These are phyloP conservation scores for Uromyces viciae-fabae DNA, from an alignment of 1,284 basidiomycete species.

Conservation along the genomic window DNA sequence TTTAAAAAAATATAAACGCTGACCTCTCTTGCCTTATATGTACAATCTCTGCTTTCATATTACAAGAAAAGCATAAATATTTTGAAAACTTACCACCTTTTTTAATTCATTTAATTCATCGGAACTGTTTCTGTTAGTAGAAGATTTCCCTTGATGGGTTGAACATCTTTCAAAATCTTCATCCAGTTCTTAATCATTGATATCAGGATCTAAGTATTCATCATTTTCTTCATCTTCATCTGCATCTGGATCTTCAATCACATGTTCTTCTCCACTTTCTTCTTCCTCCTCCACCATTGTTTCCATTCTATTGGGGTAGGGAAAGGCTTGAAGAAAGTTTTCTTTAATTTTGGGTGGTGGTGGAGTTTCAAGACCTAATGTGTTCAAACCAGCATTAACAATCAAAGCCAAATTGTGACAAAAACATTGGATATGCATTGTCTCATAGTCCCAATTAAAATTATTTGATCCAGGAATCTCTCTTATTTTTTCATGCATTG, in stretches of 20 bases:
- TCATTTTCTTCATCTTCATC: not conserved
- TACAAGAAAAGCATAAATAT: slow-evolving; percentile 1
- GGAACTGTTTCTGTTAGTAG: not conserved
- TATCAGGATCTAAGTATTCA: no score
- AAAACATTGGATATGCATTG: not conserved
- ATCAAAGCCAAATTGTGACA: slow-evolving; percentile 5
- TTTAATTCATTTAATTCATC: not conserved
- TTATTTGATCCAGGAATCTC: not conserved
- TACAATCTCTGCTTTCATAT: not conserved
- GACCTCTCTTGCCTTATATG: slow-evolving; percentile 20
- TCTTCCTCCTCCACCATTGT: not conserved
- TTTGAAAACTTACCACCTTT: not conserved
- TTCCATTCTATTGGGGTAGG: not conserved
- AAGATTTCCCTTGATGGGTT: not conserved
- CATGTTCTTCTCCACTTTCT: not conserved
- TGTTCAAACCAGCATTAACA: slow-evolving; percentile 1
- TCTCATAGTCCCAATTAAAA: not conserved
- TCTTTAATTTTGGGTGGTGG: not conserved
- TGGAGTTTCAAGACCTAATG: not conserved
- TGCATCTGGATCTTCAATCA: not conserved
- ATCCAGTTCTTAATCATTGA: not conserved
- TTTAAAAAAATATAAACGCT: not conserved
- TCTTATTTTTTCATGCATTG: not conserved
- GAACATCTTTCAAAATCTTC: no score
- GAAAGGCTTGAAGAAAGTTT: not conserved